Base-by-base conservation (phyloP, 2,329 filamentous ascomycete species). In the Fusarium oxysporum region DNA sequence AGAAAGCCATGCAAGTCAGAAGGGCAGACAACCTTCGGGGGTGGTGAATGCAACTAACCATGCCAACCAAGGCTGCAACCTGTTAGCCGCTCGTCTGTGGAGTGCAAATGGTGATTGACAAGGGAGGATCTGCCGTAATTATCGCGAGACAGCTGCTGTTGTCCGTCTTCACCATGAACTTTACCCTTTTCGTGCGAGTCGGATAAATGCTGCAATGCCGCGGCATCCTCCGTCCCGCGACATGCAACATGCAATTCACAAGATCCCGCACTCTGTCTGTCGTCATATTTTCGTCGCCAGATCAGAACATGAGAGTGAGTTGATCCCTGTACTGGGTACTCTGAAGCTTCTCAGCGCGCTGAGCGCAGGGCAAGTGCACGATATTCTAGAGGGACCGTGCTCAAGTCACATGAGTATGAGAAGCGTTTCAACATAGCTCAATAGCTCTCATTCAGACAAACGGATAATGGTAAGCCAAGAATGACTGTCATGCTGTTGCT, bases 1-100 rank as follows among this genome's bases (percentile, higher is more conserved):
- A 65, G 38, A 70, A 73, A 68, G 59, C 74, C 70, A 77, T 76
- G 74, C 75, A 77, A 75, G 74, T 77, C 72, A 76, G 73, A 76
- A 77, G 62, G 65, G 64, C 72, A 76, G 73, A 74, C 72, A 59
- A 59, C 62, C 68, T 75, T 62, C 45, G 57, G 74, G 73, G 54
- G 68, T 74, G 65, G 40, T 69, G 40, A 51, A 48, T 70, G 45
- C 40, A 37, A 69, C 64, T 51, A 50, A 38, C 32, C 41, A 40
- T n/a, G 21, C 30, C 41, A 50, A 65, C 28, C 47, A 53, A 53
- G 47, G 44, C 47, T 45, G 48, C 55, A 48, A 55, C 56, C 41
- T 41, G 25, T 40, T 37, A 65, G 58, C 45, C 35, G 59, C 65
- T 51, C 43, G 41, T 40, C 33, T 40, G 53, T 62, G 59, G 59